Percentiles rank a stretch among this genome's conserved stretches.
phyloP scores from a whole-genome alignment of 805 yeast species.

The Ogataea philodendri region DNA sequence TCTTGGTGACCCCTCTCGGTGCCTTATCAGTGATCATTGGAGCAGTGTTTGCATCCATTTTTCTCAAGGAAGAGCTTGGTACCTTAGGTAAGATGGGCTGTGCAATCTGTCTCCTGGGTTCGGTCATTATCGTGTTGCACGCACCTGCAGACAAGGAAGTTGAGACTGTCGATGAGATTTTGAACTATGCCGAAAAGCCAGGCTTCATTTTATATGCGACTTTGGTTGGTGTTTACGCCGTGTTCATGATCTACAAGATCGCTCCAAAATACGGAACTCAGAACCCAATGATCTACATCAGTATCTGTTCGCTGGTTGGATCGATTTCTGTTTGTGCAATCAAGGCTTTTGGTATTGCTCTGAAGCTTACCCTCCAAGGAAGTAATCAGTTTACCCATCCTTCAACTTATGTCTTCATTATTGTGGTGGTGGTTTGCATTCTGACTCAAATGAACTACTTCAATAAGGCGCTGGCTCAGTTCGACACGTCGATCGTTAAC shows the following conservation, averaged over 20 bases:
- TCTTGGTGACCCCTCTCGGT: conserved; percentile 87
- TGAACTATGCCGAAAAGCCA: conserved; percentile 75
- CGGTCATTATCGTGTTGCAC: conserved; percentile 82
- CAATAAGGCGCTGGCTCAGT: conserved; percentile 90
- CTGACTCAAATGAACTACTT: conserved; percentile 90
- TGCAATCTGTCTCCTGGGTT: conserved; percentile 84
- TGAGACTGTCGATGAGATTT: conserved; percentile 82
- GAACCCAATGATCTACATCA: conserved; percentile 85
- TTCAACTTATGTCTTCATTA: conserved; percentile 77
- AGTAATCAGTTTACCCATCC: conserved; percentile 84
- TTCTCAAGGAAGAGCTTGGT: conserved; percentile 83
- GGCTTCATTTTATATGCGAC: conserved; percentile 67
- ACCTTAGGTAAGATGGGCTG: conserved; percentile 89
- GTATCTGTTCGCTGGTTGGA: conserved; percentile 88
- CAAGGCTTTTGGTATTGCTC: conserved; percentile 90
- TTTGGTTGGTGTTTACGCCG: conserved; percentile 62
- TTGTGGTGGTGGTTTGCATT: conserved; percentile 78
- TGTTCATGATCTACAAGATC: conserved; percentile 76
- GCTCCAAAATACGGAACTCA: conserved; percentile 78
- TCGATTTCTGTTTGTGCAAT: conserved; percentile 88
- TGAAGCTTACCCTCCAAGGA: conserved; percentile 79
- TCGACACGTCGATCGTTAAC: conserved; percentile 88
- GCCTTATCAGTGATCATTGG: conserved; percentile 90
- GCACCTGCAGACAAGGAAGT: conserved; percentile 95
- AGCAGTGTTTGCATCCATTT: conserved; percentile 83